Conservation (phyloP, 164 flowering plant genomes). For the Saururus chinensis region DNA sequence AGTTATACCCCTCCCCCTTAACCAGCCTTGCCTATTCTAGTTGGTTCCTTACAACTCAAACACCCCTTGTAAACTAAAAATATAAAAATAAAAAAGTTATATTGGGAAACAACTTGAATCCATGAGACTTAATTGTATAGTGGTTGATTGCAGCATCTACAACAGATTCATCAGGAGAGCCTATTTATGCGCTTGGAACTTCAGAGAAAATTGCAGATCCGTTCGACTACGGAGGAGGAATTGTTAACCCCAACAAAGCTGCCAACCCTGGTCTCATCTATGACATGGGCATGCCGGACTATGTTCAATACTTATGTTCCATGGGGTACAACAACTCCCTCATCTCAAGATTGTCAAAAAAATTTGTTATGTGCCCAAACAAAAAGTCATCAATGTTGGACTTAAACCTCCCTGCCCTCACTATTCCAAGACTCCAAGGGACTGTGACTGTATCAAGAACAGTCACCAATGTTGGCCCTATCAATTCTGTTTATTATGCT, state of each 20-base stretch:
- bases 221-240: slow-evolving; percentile 60
- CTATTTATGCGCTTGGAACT: slow-evolving; percentile 28
- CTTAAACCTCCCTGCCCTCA: slow-evolving; percentile 45
- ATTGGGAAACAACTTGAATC: no score
- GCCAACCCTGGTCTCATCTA: slow-evolving; percentile 34
- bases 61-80: no score
- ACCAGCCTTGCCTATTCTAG: no score
- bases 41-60: no score
- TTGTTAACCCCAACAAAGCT: slow-evolving; percentile 43
- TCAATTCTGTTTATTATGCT: slow-evolving; percentile 27
- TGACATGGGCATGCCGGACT: slow-evolving; percentile 16
- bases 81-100: no score
- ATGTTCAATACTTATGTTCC: slow-evolving; percentile 26
- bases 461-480: slow-evolving; percentile 53
- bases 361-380: slow-evolving; percentile 13
- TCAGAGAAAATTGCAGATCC: slow-evolving; percentile 47
- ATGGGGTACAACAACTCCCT: slow-evolving; percentile 34
- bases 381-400: slow-evolving; percentile 10
- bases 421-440: slow-evolving; percentile 30
- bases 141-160: slow-evolving; percentile 23
- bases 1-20: no score
- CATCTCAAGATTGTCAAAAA: slow-evolving; percentile 20
- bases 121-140: background rate
- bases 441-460: slow-evolving; percentile 29
- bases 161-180: slow-evolving; percentile 24